Percentiles rank a stretch among this genome's conserved stretches.
These are phyloP conservation scores for Stagonosporopsis rhizophila DNA, from an alignment of 2,329 filamentous ascomycete species.

Conservation along the genomic window DNA sequence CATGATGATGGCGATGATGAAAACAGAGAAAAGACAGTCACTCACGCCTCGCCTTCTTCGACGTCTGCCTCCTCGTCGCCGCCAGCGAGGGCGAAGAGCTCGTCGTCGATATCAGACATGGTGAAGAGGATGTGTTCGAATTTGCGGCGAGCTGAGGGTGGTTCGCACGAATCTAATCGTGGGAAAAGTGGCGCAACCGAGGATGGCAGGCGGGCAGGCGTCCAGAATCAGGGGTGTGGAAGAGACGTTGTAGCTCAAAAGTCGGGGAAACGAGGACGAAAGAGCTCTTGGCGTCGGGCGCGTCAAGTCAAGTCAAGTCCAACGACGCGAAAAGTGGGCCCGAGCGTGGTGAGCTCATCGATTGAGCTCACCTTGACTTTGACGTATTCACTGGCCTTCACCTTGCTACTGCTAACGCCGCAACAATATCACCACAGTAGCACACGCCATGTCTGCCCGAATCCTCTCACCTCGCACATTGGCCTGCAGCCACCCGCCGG, in stretches of 20 bases:
- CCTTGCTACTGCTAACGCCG: background rate
- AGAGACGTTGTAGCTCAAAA: conserved; percentile 26
- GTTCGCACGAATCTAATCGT: conserved; percentile 3
- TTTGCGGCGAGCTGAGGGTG: conserved; percentile 11
- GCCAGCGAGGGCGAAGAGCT: conserved; percentile 90
- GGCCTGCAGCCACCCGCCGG: conserved; percentile 21
- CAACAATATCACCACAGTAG: background rate
- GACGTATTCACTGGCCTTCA: background rate
- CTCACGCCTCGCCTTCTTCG: conserved; percentile 86
- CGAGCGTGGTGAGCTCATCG: conserved; percentile 33
- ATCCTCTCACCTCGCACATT: conserved; percentile 26
- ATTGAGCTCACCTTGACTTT: conserved; percentile 5
- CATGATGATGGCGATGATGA: conserved; percentile 19
- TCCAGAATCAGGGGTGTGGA: conserved; percentile 26
- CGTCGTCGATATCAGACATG: conserved; percentile 86
- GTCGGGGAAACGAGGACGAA: conserved; percentile 31
- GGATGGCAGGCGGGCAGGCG: conserved; percentile 20
- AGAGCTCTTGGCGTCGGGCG: conserved; percentile 27
- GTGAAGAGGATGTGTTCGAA: conserved; percentile 8
- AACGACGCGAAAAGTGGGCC: conserved; percentile 20
- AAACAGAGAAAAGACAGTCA: conserved; percentile 35
- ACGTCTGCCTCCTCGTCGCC: conserved; percentile 67
- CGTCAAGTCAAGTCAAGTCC: conserved; percentile 15
- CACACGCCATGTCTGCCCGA: conserved; percentile 24
- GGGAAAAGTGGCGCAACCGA: background rate